Base-by-base conservation (phyloP, 2,329 filamentous ascomycete species). In the Intubia oerlemansii region DNA sequence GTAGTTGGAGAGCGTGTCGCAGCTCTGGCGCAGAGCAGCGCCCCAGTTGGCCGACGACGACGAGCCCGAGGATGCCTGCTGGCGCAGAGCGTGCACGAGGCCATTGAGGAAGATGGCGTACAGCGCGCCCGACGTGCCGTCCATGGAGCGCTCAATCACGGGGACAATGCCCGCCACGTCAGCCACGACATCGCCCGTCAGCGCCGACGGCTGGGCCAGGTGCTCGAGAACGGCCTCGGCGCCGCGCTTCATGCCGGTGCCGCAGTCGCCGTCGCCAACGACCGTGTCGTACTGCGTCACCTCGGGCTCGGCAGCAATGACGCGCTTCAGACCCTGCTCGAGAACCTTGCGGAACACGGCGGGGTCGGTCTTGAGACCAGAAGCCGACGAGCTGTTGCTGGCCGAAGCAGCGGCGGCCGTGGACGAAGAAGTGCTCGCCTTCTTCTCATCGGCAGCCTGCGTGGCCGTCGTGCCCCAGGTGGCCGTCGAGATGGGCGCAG, bases 251-350 rank as follows among this genome's bases (percentile, higher is more conserved):
- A 92, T 56, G 5, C 80, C 80, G 33, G 81, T 78, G 8, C 82
- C 82, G 43, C 82, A 92, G 50, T 92, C 82, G 26, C 82, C 82
- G 44, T 92, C 82, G 24, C 82, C 82, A 15, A 91, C 80, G 10
- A 88, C 67, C 0, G 80, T 90, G 44, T 81, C 76, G 41, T 68
- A 81, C 28, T 55, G 62, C 0, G 76, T 81, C 28, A 81, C 59
- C 28, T 78, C 70, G 2, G 74, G 69, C 45, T 82, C 76, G 2
- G 60, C 72, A 0, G 54, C 58, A 36, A 80, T 62, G 10, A 82
- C 53, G 20, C 55, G 57, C 27, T 74, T 52, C 11, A 81, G 53
- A 0, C 59, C 76, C 11, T 50, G 53, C 13, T 49, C 57, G 23
- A 82, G 52, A 5, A 58, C 57, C 16, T 54, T 48, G 33, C 57